Evolutionary conservation across 495 filamentous ascomycete genomes (phyloP), one percentile per base, ranked within the genome.

Genomic region (Friedmanniomyces endolithicus): DNA sequence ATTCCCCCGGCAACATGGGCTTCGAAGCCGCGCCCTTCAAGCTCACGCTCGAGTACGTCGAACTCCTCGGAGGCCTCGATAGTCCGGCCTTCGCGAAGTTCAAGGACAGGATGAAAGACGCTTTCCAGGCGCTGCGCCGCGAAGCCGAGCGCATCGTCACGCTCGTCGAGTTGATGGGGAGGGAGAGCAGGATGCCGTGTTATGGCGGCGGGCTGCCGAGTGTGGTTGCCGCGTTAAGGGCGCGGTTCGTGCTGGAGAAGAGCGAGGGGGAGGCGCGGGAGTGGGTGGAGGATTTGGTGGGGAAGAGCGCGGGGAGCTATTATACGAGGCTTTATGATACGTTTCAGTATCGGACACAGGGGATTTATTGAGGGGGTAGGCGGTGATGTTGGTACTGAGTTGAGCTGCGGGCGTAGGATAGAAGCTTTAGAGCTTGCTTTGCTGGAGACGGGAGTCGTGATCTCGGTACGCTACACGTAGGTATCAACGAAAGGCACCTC

Each of bases 21-120:
- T 87, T 87, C 62, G 84, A 88, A 66, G 83, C 84, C 22, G 84
- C 84, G 24, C 85, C 84, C 11, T 88, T 88, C 69, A 88, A 88
- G 68, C 71, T 88, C 20, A 87, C 84, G 29, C 76, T 83, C 58
- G 84, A 88, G 59, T 88, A 87, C 64, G 77, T 88, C 37, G 84
- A 88, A 54, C 81, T 87, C 33, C 68, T 88, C 20, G 85, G 84
- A 22, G 83, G 83, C 6, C 68, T 82, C 20, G 77, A 76, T 6
- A 79, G 80, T 8, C 68, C 71, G 9, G 77, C 76, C 35, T 88
- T 76, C 67, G 77, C 82, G 35, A 75, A 78, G 46, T 88, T 82
- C 64, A 85, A 84, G 68, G 72, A 70, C 57, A 63, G 85, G 54
- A 86, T 82, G 70, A 87, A 87, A 62, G 78, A 82, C 62, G 81